Evolutionary conservation across 2,329 filamentous ascomycete species (phyloP).

Genomic region (Calonectria naviculata): DNA sequence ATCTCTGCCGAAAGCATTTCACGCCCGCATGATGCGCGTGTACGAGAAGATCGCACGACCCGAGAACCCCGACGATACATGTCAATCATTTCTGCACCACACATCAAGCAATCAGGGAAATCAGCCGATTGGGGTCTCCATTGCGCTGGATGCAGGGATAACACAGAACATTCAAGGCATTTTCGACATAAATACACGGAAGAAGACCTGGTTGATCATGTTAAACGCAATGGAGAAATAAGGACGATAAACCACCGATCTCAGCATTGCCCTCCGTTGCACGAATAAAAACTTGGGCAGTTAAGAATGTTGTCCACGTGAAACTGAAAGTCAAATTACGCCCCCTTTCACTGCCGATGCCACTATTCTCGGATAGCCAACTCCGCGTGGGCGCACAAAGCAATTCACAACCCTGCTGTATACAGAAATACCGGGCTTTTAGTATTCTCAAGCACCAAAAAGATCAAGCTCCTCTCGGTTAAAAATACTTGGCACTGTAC

Average conservation of each 20-base stretch:
- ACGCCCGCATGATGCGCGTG: not conserved
- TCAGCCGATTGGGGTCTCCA: constrained; percentile 9
- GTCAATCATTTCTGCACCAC: constrained; percentile 15
- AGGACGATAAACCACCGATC: not conserved
- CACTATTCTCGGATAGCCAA: too few relatives aligned
- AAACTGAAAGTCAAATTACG: too few relatives aligned
- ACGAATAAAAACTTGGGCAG: not conserved
- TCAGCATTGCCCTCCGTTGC: not conserved
- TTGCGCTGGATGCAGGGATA: not conserved
- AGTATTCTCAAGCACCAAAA: constrained; percentile 34
- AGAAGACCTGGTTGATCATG: not conserved
- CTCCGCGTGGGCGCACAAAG: too few relatives aligned
- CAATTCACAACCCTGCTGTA: constrained; percentile 32
- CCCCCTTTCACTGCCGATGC: constrained; percentile 25
- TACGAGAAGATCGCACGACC: not conserved
- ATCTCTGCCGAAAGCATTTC: not conserved
- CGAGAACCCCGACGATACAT: constrained; percentile 13
- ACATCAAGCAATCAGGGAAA: not conserved
- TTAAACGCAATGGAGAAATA: not conserved
- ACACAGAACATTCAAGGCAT: not conserved
- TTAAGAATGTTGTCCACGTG: too few relatives aligned
- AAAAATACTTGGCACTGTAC: constrained; percentile 35
- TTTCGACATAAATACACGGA: not conserved
- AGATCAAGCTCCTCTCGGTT: constrained; percentile 26
- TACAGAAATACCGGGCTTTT: constrained; percentile 30